Evolutionary conservation across 768 basidiomycete species (phyloP).

Genomic region (Kwoniella pini): DNA sequence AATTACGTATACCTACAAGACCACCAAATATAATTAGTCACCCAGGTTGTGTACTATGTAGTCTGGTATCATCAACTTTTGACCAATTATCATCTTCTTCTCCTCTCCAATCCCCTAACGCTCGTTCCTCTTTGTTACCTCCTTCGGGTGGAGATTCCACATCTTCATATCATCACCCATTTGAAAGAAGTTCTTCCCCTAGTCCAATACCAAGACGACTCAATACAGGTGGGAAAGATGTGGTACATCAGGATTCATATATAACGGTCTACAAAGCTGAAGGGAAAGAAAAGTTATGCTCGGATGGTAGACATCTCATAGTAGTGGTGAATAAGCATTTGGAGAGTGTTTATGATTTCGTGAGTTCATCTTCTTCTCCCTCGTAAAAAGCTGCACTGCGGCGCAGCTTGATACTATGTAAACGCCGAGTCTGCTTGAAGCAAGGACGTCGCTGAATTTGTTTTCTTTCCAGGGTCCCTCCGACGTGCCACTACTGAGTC

Average conservation of each 20-base stretch:
- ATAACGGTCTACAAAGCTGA: conserved; percentile 35
- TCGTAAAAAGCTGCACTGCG: too few relatives aligned
- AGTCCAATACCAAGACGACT: neutral
- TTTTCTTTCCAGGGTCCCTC: conserved; percentile 31
- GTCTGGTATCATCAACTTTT: conserved; percentile 7
- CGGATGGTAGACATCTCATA: conserved; percentile 39
- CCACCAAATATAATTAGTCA: neutral
- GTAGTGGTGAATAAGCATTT: conserved; percentile 41
- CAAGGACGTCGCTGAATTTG: neutral
- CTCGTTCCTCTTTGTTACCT: neutral
- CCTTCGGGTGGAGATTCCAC: neutral
- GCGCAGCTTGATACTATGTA: neutral
- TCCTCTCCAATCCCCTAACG: neutral
- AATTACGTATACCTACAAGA: neutral
- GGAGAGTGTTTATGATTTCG: conserved; percentile 44
- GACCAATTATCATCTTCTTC: neutral
- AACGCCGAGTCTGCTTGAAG: too few relatives aligned
- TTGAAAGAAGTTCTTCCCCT: neutral
- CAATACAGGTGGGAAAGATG: conserved; percentile 20
- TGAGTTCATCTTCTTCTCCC: conserved; percentile 26
- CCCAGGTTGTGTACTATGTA: conserved; percentile 13
- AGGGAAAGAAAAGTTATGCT: conserved; percentile 37
- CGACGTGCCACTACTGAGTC: conserved; percentile 40
- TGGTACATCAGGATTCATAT: conserved; percentile 34
- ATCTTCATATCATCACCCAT: conserved; percentile 1